Percentiles rank a stretch among this genome's conserved stretches.
phyloP scores from a whole-genome alignment of 371 early-diverging fungal species.

The Modicella reniformis region DNA sequence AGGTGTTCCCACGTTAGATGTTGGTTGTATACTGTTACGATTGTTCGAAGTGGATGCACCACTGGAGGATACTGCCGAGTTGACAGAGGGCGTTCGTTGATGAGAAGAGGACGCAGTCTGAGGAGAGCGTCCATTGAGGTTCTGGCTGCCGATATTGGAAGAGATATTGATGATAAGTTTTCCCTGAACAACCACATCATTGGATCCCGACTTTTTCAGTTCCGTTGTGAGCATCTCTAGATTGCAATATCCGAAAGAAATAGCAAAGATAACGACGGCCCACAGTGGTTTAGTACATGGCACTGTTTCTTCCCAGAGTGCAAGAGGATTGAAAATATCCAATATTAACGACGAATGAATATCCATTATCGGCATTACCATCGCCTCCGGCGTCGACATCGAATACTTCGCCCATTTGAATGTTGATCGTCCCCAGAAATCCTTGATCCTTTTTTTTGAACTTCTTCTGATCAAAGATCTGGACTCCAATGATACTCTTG shows the following conservation, averaged over 20 bases:
- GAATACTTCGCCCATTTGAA: conserved; percentile 83
- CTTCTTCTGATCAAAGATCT: conserved; percentile 96
- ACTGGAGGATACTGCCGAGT: conserved; percentile 38
- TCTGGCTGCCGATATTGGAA: conserved; percentile 63
- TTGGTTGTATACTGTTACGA: conserved; percentile 26
- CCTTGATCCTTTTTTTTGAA: conserved; percentile 95
- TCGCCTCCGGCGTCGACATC: conserved; percentile 78
- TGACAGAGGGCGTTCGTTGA: conserved; percentile 34
- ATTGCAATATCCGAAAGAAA: too few relatives aligned
- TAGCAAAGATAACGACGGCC: too few relatives aligned
- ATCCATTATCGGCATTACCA: too few relatives aligned
- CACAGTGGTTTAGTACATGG: too few relatives aligned
- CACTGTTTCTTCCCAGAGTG: too few relatives aligned
- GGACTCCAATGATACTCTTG: conserved; percentile 86
- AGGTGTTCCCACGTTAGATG: neutral
- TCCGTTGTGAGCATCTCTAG: conserved; percentile 90
- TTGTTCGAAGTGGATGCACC: conserved; percentile 35
- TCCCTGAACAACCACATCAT: conserved; percentile 84
- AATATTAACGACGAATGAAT: too few relatives aligned
- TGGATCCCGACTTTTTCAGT: conserved; percentile 82
- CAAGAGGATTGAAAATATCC: neutral
- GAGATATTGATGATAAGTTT: conserved; percentile 80
- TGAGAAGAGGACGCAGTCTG: conserved; percentile 48
- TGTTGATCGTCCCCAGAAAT: conserved; percentile 92
- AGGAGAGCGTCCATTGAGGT: conserved; percentile 54